phyloP scores from a whole-genome alignment of 305 asterid genomes.

The Fraxinus baroniana region DNA sequence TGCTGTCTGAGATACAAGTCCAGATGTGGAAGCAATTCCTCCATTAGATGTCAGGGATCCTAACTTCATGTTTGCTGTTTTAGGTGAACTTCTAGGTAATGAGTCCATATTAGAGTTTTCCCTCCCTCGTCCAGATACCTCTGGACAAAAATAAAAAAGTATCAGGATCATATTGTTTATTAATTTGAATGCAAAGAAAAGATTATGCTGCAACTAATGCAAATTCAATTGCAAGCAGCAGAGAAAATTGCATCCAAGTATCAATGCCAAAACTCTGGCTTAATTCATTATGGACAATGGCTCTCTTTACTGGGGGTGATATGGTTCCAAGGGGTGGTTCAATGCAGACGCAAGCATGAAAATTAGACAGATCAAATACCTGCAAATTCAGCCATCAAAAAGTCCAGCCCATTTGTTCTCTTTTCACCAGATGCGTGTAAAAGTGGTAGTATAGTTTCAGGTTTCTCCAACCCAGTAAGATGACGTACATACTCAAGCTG shows the following conservation, averaged over 20 bases:
- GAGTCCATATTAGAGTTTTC: constrained; percentile 66
- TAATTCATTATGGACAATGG: background rate
- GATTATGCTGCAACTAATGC: constrained; percentile 15
- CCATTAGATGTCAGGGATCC: constrained; percentile 53
- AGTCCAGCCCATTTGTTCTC: constrained; percentile 85
- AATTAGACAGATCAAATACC: constrained; percentile 46
- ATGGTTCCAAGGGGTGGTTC: background rate
- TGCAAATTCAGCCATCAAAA: constrained; percentile 95
- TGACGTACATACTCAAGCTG: constrained; percentile 95
- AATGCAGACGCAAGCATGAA: constrained; percentile 12
- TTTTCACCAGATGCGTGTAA: constrained; percentile 77
- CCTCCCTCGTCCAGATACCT: constrained; percentile 88
- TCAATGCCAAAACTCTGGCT: constrained; percentile 4
- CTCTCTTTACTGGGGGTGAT: background rate
- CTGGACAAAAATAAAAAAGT: constrained; percentile 43
- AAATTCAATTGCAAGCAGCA: constrained; percentile 19
- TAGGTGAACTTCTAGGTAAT: constrained; percentile 68
- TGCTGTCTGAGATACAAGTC: constrained; percentile 77
- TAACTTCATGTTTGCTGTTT: constrained; percentile 65
- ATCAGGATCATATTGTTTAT: constrained; percentile 18
- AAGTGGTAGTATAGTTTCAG: constrained; percentile 83
- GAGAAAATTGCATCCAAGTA: constrained; percentile 19
- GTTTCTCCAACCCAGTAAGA: constrained; percentile 87
- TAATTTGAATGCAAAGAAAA: constrained; percentile 17
- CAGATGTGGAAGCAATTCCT: constrained; percentile 60